A percentile compares a stretch with the other conserved stretches of the same genome.
phyloP scores from a whole-genome alignment of 2,329 filamentous ascomycete species.

The Trematosphaeria pertusa region DNA sequence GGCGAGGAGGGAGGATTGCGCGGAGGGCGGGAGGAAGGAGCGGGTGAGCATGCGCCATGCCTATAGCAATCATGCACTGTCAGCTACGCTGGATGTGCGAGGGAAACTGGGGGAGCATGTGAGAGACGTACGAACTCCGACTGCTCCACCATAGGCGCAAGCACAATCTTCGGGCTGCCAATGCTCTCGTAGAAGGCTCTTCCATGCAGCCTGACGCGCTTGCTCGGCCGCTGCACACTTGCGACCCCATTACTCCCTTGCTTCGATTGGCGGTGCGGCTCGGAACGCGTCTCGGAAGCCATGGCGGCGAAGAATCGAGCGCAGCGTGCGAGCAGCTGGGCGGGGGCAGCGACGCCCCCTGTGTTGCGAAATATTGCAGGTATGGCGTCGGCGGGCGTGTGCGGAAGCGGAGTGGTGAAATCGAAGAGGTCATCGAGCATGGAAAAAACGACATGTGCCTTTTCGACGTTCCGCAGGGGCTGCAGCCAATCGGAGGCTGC shows the following conservation, averaged over 20 bases:
- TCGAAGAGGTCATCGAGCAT: background rate
- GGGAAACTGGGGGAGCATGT: background rate
- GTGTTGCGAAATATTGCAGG: background rate
- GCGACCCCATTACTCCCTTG: too few species aligned
- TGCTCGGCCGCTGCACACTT: slow-evolving; percentile 14
- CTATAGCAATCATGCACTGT: slow-evolving; percentile 54
- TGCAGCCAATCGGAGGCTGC: slow-evolving; percentile 23
- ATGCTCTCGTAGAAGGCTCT: slow-evolving; percentile 94
- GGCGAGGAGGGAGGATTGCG: slow-evolving; percentile 70
- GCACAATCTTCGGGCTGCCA: slow-evolving; percentile 85
- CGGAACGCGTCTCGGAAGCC: slow-evolving; percentile 5
- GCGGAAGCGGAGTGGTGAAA: background rate
- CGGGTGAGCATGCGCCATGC: slow-evolving; percentile 97
- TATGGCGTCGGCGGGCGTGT: background rate
- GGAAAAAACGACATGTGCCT: slow-evolving; percentile 19
- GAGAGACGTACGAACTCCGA: slow-evolving; percentile 85
- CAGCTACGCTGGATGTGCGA: slow-evolving; percentile 5
- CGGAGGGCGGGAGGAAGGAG: slow-evolving; percentile 76
- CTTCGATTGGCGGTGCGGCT: too few species aligned
- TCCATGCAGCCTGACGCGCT: slow-evolving; percentile 71
- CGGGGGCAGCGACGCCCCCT: slow-evolving; percentile 6
- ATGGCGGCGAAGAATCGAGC: background rate
- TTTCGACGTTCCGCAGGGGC: slow-evolving; percentile 7
- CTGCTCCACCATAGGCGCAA: slow-evolving; percentile 98
- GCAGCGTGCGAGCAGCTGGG: background rate